Evolutionary conservation across 2,329 filamentous ascomycete species (phyloP), one percentile per base, ranked within the genome.

Genomic region (Thyridium curvatum): DNA sequence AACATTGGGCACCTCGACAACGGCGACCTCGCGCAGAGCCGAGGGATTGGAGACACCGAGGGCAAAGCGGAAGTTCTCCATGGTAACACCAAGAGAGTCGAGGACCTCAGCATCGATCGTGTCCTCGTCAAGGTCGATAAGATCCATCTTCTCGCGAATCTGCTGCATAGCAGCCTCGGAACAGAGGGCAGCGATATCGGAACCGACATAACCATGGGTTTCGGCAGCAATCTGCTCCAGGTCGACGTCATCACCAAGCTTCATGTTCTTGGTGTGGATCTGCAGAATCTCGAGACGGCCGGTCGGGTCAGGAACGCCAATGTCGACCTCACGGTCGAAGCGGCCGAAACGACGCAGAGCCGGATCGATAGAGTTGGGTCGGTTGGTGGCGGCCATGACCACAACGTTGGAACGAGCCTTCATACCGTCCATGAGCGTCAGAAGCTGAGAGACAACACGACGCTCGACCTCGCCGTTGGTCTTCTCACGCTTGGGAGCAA

Each of bases 231-330:
- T 96, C 57, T 89, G 84, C 73, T 96, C 91, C 33, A 98, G 79
- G 57, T 98, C 93, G 45, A 98, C 93, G 54, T 97, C 93, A 42
- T 97, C 93, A 43, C 69, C 89, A 45, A 98, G 80, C 77, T 98
- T 98, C 93, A 98, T 98, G 79, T 98, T 98, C 84, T 98, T 98
- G 66, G 93, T 98, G 78, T 98, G 93, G 52, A 98, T 98, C 68
- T 94, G 88, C 45, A 98, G 82, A 59, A 98, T 97, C 77, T 98
- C 93, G 30, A 98, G 85, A 77, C 93, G 93, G 48, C 93, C 93
- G 54, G 91, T 97, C 37, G 93, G 93, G 70, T 97, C 93, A 39
- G 93, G 93, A 51, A 97, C 94, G 58, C 91, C 90, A 58, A 98
- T 96, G 60, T 98, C 93, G 49, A 98, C 91, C 67, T 97, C 93